A percentile compares a stretch with the other conserved stretches of the same genome.
phyloP scores from a whole-genome alignment of 768 basidiomycete species.

The Pleurotus pulmonarius region DNA sequence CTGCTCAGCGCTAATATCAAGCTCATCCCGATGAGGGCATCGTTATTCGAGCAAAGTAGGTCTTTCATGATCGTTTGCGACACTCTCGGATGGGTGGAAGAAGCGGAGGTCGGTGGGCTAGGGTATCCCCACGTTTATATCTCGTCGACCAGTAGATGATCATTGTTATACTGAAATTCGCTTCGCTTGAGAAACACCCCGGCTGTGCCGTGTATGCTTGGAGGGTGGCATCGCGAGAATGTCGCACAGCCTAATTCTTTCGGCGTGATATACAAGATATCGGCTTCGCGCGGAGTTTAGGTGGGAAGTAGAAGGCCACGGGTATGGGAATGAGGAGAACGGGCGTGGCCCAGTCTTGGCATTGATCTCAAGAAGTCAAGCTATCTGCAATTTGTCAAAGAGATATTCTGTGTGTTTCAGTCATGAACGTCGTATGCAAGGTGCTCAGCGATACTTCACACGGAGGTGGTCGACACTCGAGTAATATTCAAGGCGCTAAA shows the following conservation, averaged over 20 bases:
- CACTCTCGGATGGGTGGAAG: too few relatives aligned
- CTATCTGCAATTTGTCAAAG: too few relatives aligned
- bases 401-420: too few relatives aligned
- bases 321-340: background rate
- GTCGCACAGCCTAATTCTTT: background rate
- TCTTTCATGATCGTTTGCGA: background rate
- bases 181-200: background rate
- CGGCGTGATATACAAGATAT: background rate
- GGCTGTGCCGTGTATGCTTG: background rate
- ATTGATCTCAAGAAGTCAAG: too few relatives aligned
- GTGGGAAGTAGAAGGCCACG: background rate
- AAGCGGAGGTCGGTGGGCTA: too few relatives aligned
- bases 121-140: too few relatives aligned
- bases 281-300: conserved; percentile 3
- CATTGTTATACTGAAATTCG: background rate
- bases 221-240: background rate
- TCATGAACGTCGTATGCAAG: too few relatives aligned
- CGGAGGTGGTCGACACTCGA: too few relatives aligned
- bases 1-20: background rate
- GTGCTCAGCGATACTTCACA: too few relatives aligned
- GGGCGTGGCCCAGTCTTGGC: too few relatives aligned
- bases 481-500: too few relatives aligned
- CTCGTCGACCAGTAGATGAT: too few relatives aligned
- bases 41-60: background rate
- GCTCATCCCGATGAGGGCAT: background rate